Evolutionary conservation across 2,329 filamentous ascomycete species (phyloP), one percentile per base, ranked within the genome.

Genomic region (Shiraia sp.): DNA sequence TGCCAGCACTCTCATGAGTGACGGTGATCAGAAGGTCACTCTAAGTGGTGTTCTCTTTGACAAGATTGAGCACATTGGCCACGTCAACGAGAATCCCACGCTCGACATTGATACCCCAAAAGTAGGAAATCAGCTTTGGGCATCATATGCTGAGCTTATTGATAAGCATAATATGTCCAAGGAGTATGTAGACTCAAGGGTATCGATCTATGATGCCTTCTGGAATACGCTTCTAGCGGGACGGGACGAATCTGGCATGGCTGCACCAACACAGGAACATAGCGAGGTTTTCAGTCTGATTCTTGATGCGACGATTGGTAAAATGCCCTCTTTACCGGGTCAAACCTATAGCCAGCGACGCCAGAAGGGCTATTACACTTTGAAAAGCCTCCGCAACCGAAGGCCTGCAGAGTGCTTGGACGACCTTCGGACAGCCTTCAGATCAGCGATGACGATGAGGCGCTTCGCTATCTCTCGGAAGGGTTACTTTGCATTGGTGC

Each of bases 221-320:
- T 38, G 53, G 28, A 29, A 55, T 13, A 60, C 58, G 2, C 34
- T 62, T 8, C 23, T 56, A 1, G 55, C 55, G 2, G 55, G 57
- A 8, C 48, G 52, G 15, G 50, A 60, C 29, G 49, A 42, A 10
- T 48, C 55, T 7, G 45, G 47, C 17, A 40, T 32, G 6, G 39
- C 39, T 3, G 31, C 40, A 8, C 48, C 51, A 2, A 47, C 57
- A 2, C 23, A 25, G 4, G 51, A 59, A 1, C 58, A 58, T 17
- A 53, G 45, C 32, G 51, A 59, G 26, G 55, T 55, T 6, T 55
- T 62, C 32, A 55, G 55, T 12, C 45, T 60, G 3, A 46, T 62
- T 4, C 39, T 59, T 10, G 57, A 62, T 27, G 36, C 35, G 5
- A 48, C 38, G 0, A 51, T 46, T 5, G 50, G 51, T 8, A 15